phyloP scores from a whole-genome alignment of 164 flowering plant species.

The Chimonanthus salicifolius region DNA sequence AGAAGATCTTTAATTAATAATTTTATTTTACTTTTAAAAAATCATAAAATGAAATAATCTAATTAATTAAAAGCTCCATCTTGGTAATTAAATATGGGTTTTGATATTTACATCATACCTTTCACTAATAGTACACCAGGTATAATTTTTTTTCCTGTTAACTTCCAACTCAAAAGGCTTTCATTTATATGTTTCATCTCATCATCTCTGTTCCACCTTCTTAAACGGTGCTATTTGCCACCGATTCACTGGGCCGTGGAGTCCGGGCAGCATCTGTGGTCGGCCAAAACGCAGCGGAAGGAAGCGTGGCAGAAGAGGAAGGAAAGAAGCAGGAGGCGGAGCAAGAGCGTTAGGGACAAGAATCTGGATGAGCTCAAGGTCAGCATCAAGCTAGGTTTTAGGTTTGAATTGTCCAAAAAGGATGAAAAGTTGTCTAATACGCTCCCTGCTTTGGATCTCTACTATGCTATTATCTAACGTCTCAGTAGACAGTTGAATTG shows the following conservation, averaged over 20 bases:
- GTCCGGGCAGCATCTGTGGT: conserved; percentile 50
- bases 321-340: conserved; percentile 21
- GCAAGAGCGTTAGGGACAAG: conserved; percentile 66
- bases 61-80: no score
- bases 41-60: no score
- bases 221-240: no score
- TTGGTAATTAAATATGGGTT: no score
- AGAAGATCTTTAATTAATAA: no score
- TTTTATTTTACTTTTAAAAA: no score
- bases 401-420: conserved; percentile 45
- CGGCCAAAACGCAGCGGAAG: conserved; percentile 39
- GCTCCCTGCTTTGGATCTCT: conserved; percentile 65
- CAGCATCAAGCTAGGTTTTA: conserved; percentile 72
- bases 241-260: not conserved
- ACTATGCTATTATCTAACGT: conserved; percentile 58
- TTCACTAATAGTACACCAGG: no score
- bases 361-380: conserved; percentile 79
- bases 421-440: conserved; percentile 51
- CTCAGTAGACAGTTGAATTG: conserved; percentile 17
- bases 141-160: no score
- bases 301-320: conserved; percentile 58
- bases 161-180: no score
- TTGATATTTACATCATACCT: no score
- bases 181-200: no score
- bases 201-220: no score